These are phyloP conservation scores for Chamaenerion angustifolium DNA, from an alignment of 345 rosid species.

Conservation along the genomic window DNA sequence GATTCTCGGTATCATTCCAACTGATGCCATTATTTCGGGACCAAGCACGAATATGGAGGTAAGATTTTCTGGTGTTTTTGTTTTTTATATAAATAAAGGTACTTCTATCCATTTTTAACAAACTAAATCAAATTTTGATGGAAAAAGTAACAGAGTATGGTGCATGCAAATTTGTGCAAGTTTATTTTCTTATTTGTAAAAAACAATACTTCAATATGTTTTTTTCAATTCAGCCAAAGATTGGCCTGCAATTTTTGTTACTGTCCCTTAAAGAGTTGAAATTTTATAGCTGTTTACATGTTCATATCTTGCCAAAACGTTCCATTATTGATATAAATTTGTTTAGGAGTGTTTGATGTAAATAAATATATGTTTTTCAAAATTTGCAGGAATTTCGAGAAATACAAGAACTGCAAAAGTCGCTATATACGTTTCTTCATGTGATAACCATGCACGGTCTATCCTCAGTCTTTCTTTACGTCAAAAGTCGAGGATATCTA, in stretches of 20 bases:
- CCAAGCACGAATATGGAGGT: constrained; percentile 76
- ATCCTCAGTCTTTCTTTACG: constrained; percentile 65
- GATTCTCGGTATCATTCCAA: constrained; percentile 47
- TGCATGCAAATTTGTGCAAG: too few relatives aligned
- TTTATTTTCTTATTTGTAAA: neutral
- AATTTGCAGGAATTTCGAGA: constrained; percentile 67
- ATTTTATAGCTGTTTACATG: too few relatives aligned
- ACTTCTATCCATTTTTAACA: too few relatives aligned
- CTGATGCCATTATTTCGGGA: constrained; percentile 43
- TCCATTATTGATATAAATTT: too few relatives aligned
- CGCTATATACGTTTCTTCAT: constrained; percentile 69
- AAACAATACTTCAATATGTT: neutral
- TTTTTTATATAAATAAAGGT: neutral
- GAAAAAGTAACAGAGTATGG: too few relatives aligned
- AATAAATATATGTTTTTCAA: too few relatives aligned
- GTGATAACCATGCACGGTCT: constrained; percentile 76
- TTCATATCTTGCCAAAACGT: too few relatives aligned
- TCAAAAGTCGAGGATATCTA: constrained; percentile 43
- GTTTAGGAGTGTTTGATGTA: too few relatives aligned
- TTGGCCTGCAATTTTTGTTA: too few relatives aligned
- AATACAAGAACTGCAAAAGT: constrained; percentile 78
- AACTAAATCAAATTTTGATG: too few relatives aligned
- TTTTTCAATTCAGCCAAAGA: neutral
- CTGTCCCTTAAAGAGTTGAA: too few relatives aligned
- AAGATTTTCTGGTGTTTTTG: constrained; percentile 11